phyloP scores from a whole-genome alignment of 805 yeast species.

The Saturnispora bothae region DNA sequence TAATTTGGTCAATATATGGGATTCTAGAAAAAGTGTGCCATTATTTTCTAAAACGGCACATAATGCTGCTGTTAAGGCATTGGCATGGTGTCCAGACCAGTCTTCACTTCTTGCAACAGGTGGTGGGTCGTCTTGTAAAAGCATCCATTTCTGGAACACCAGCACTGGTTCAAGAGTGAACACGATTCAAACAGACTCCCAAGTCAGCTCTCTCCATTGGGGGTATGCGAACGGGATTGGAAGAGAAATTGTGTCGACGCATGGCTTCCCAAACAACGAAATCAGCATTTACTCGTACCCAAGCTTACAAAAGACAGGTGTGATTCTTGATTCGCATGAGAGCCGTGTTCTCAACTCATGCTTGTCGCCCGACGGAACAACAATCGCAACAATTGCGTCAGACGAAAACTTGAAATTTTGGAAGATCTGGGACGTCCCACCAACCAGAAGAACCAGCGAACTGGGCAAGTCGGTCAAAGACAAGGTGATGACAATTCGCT shows the following conservation, averaged over 20 bases:
- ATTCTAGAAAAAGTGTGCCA: conserved; percentile 60
- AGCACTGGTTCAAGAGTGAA: conserved; percentile 80
- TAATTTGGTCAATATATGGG: conserved; percentile 89
- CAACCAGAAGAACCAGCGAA: conserved; percentile 6
- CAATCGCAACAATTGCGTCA: conserved; percentile 89
- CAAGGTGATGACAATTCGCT: conserved; percentile 34
- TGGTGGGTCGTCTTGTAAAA: conserved; percentile 86
- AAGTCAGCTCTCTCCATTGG: conserved; percentile 91
- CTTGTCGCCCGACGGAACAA: conserved; percentile 81
- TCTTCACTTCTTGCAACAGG: conserved; percentile 83
- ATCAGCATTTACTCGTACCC: conserved; percentile 81
- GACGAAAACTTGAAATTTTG: conserved; percentile 95
- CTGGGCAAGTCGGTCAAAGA: conserved; percentile 14
- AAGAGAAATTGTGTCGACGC: conserved; percentile 81
- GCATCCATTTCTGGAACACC: conserved; percentile 92
- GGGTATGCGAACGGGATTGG: conserved; percentile 67
- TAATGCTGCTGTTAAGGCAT: conserved; percentile 90
- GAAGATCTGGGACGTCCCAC: conserved; percentile 60
- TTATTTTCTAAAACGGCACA: conserved; percentile 69
- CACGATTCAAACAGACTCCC: conserved; percentile 84
- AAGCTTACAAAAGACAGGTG: conserved; percentile 76
- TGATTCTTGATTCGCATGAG: conserved; percentile 79
- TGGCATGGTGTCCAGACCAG: conserved; percentile 91
- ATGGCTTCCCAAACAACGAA: conserved; percentile 84
- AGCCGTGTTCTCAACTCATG: conserved; percentile 76